phyloP scores from a whole-genome alignment of 2,329 filamentous ascomycete species.

The Fusarium sarcochroum region DNA sequence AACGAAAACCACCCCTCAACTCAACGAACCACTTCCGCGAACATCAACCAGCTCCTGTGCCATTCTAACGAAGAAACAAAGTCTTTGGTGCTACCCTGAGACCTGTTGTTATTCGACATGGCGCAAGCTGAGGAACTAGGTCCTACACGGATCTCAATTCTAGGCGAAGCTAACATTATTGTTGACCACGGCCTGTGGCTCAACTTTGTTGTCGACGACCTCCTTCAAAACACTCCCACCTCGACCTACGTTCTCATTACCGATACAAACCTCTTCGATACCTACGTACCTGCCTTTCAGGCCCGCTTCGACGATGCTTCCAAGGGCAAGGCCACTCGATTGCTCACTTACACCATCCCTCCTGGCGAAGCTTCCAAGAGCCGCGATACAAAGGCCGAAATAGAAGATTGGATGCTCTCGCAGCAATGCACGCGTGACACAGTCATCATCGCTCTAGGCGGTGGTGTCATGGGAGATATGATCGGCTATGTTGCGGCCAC shows the following conservation, averaged over 20 bases:
- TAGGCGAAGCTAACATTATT: conserved; percentile 91
- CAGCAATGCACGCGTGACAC: conserved; percentile 95
- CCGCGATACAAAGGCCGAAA: conserved; percentile 91
- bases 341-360: conserved; percentile 88
- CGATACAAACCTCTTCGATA: conserved; percentile 88
- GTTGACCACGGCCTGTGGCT: conserved; percentile 94
- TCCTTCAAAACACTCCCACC: conserved; percentile 81
- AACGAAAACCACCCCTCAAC: conserved; percentile 14
- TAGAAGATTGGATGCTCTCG: conserved; percentile 97
- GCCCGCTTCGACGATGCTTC: conserved; percentile 52
- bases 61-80: conserved; percentile 23
- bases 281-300: conserved; percentile 85
- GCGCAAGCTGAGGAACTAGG: conserved; percentile 46
- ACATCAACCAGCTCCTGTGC: conserved; percentile 8
- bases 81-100: conserved; percentile 9
- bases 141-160: conserved; percentile 79
- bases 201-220: conserved; percentile 83
- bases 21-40: conserved; percentile 4
- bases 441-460: conserved; percentile 93
- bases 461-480: conserved; percentile 98
- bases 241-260: conserved; percentile 97
- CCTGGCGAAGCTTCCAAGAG: conserved; percentile 96
- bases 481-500: conserved; percentile 97
- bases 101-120: conserved; percentile 43
- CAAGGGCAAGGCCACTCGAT: conserved; percentile 64